Evolutionary conservation across 352 stramenopile species (phyloP).

Genomic region (Phytopythium litorale): DNA sequence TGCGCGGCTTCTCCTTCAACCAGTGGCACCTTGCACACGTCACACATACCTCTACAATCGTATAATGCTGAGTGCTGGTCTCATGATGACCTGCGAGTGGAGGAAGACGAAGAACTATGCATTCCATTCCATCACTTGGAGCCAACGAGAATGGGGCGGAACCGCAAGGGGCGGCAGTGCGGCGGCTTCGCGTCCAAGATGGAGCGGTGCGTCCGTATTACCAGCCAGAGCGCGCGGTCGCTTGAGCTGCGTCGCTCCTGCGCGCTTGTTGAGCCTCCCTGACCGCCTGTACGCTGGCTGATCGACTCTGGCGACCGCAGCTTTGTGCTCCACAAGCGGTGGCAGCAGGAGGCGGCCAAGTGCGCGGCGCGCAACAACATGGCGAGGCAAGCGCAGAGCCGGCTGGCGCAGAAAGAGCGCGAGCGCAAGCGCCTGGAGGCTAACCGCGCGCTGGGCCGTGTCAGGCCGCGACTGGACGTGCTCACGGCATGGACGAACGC

Average conservation of each 20-base stretch:
- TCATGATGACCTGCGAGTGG: not conserved
- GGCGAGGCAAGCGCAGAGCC: constrained; percentile 44
- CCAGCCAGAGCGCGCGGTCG: too few species aligned
- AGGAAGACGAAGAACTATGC: not conserved
- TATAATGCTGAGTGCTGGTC: not conserved
- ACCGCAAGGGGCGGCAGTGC: constrained; percentile 68
- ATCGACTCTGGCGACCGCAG: constrained; percentile 15
- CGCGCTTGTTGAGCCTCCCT: not conserved
- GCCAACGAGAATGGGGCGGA: constrained; percentile 38
- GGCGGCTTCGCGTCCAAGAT: constrained; percentile 71
- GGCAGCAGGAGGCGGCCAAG: constrained; percentile 60
- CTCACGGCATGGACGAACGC: constrained; percentile 67
- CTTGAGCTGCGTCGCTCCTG: not conserved
- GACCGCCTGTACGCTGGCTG: not conserved
- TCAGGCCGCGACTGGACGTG: constrained; percentile 66
- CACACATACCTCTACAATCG: constrained; percentile 4
- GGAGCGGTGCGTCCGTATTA: constrained; percentile 32
- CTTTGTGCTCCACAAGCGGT: constrained; percentile 56
- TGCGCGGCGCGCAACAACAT: constrained; percentile 35
- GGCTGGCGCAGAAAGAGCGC: constrained; percentile 31
- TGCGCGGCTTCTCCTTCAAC: not conserved
- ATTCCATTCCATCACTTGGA: constrained; percentile 1
- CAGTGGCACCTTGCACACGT: constrained; percentile 5
- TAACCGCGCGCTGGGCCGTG: constrained; percentile 37
- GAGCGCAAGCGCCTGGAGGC: constrained; percentile 27